Evolutionary conservation across 495 filamentous ascomycete genomes (phyloP), one percentile per base, ranked within the genome.

Genomic region (Aspergillus egyptiacus): DNA sequence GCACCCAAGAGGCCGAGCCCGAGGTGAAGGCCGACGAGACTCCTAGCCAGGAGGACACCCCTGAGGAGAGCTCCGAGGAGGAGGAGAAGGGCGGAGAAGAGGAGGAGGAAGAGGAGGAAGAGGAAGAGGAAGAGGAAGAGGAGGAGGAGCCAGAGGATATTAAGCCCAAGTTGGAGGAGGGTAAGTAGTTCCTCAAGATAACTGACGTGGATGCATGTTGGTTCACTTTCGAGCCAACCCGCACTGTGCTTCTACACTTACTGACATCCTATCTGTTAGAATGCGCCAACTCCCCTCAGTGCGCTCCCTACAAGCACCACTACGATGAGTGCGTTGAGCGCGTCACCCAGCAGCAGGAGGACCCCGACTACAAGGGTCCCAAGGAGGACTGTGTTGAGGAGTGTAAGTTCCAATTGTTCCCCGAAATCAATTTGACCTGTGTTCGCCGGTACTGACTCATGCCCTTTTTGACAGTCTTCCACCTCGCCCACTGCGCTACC

Each of bases 341-440:
- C 57, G 93, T 96, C 56, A 91, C 83, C 48, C 69, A 68, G 58
- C 81, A 86, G 65, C 71, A 81, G 57, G 80, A 86, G 58, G 73
- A 77, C 58, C 83, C 77, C 55, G 73, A 77, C 63, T 75, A 77
- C 68, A 71, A 78, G 65, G 78, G 72, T 9, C 68, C 76, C 51
- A 78, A 84, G 61, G 93, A 98, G 78, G 91, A 98, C 75, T 98
- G 93, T 60, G 87, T 98, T 54, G 93, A 98, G 77, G 93, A 98
- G 79, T 98, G 93, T 96, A 84, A 75, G 91, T 81, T n/a, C n/a
- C 28, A 31, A 33, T 30, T 20, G 6, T n/a, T 5, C 15, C 31
- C 9, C 10, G 48, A 44, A 13, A 33, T 40, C 38, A 14, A 22
- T 40, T 25, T 34, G 5, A 25, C 10, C 9, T n/a, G 10, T 22